Conservation (phyloP, 768 basidiomycete species). For the Roridomyces roridus region DNA sequence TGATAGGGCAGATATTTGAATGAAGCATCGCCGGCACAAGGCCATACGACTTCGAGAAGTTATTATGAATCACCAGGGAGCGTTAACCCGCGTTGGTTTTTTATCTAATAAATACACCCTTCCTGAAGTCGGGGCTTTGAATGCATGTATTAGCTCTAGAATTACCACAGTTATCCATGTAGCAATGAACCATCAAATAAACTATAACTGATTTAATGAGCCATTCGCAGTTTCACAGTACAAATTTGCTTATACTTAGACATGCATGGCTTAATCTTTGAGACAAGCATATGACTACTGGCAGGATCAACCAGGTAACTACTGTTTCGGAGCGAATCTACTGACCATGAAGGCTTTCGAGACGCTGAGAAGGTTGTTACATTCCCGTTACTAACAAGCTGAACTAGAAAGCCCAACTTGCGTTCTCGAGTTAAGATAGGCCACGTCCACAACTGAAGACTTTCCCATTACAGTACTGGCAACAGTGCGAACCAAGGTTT, state of each 20-base stretch:
- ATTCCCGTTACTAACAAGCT: conserved; percentile 10
- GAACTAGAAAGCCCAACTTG: too few relatives aligned
- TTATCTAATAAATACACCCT: conserved; percentile 81
- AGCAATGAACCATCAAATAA: conserved; percentile 79
- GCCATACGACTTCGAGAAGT: conserved; percentile 75
- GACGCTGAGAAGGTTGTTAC: conserved; percentile 3
- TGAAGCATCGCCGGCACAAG: conserved; percentile 64
- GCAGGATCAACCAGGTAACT: conserved; percentile 88
- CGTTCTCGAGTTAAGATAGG: too few relatives aligned
- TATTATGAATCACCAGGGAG: conserved; percentile 78
- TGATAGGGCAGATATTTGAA: conserved; percentile 73
- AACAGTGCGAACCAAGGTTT: too few relatives aligned
- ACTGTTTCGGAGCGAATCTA: conserved; percentile 53
- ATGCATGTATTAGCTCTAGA: conserved; percentile 80
- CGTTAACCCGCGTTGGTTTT: conserved; percentile 70
- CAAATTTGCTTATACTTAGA: conserved; percentile 77
- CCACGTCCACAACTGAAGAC: neutral
- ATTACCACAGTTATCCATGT: conserved; percentile 84
- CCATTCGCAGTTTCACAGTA: conserved; percentile 83
- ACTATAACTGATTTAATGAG: conserved; percentile 87
- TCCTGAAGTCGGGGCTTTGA: conserved; percentile 71
- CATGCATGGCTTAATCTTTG: conserved; percentile 87
- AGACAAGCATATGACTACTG: conserved; percentile 87
- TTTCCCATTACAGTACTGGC: too few relatives aligned
- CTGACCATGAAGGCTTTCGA: too few relatives aligned